Base-by-base conservation (phyloP, 2,329 filamentous ascomycete species). In the Fusarium sublunatum region DNA sequence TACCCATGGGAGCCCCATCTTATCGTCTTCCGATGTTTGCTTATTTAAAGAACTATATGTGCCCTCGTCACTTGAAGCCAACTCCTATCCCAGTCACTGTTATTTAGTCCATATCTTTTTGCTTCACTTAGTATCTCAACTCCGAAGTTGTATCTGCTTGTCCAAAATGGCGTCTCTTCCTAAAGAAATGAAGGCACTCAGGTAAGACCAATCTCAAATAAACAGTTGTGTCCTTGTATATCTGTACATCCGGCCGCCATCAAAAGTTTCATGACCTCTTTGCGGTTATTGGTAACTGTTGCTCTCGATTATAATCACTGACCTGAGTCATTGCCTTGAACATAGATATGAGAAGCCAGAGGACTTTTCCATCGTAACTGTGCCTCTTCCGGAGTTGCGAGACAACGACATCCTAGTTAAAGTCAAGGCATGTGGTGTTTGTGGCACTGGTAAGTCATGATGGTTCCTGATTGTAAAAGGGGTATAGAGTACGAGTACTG, bases 391-490 rank as follows among this genome's bases (percentile, higher is more conserved):
- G 19, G 81, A 78, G 65, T 76, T 88, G 64, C 82, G 85, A 66
- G 80, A 86, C 25, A 82, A 86, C 57, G 86, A 88, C 74, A 78
- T 88, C 64, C 76, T 88, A 68, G 82, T 89, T 76, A 87, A 89
- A 77, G 87, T 90, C 71, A 88, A 89, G 77, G 87, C 85, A 52
- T 88, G 85, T 67, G 86, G 86, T 78, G 85, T 88, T 61, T 88
- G 86, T 67, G 83, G 83, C 65, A 85, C 83, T 64, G 83, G 83
- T 75, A 70, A 78, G 73, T 77, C 74, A 49, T 75, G 5, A 25
- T 59, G 25, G 41, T 32, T 15, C 40, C 19, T 13, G 10, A 40
- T 45, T 12, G 7, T 25, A 38, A 34, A 49, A n/a, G 19, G 9
- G 22, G 32, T 29, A 22, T 48, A 28, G 24, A 34, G n/a, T 40